Conservation (phyloP, 2,329 filamentous ascomycete genomes). For the Stachybotrys chlorohalonatus region DNA sequence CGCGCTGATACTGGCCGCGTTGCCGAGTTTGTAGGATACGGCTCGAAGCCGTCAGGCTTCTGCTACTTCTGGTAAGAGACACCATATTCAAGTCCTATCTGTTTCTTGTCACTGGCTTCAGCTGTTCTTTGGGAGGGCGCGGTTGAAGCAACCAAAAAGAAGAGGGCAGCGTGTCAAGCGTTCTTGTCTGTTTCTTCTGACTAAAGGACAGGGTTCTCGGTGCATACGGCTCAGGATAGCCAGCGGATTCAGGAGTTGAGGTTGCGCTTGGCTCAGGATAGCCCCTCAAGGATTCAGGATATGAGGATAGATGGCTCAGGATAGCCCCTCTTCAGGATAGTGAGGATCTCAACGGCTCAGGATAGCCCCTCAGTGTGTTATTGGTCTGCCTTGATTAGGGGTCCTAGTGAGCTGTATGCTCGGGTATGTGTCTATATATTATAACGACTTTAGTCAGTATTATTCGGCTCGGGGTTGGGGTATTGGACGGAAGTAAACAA, state of each 20-base stretch:
- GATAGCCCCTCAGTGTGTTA: conserved; percentile 7
- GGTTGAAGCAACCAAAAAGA: conserved; percentile 4
- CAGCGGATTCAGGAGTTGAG: conserved; percentile 1
- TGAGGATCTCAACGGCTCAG: conserved; percentile 6
- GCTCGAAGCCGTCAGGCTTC: neutral
- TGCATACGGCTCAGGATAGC: conserved; percentile 2
- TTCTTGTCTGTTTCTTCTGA: conserved; percentile 4
- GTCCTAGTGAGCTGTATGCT: too few species aligned
- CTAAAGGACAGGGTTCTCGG: conserved; percentile 1
- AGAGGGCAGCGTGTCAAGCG: neutral
- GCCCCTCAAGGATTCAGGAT: conserved; percentile 1
- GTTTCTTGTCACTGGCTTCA: neutral
- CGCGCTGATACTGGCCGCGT: neutral
- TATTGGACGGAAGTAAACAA: too few species aligned
- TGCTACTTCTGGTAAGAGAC: neutral
- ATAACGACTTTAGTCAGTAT: too few species aligned
- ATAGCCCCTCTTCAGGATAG: conserved; percentile 8
- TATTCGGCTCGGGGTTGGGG: too few species aligned
- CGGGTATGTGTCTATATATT: too few species aligned
- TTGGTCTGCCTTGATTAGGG: neutral
- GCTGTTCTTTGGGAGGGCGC: conserved; percentile 1
- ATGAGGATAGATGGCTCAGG: conserved; percentile 7
- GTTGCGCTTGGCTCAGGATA: conserved; percentile 4
- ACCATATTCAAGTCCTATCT: neutral
- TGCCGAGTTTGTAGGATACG: neutral